Evolutionary conservation across 2,329 filamentous ascomycete genomes (phyloP).

Genomic region (Colletotrichum cordylinicola): DNA sequence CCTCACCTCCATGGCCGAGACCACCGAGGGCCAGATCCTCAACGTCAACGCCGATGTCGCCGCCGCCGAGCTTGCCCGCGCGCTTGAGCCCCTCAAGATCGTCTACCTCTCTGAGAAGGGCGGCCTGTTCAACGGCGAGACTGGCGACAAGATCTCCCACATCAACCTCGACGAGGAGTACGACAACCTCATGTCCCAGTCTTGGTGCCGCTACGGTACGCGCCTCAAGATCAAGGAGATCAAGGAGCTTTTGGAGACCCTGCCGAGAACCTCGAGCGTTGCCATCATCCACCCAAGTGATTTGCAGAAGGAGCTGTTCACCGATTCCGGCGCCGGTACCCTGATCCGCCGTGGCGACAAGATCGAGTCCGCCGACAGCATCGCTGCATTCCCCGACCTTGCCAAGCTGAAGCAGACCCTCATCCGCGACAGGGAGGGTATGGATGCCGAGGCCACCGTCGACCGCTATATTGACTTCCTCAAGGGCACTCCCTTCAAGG

Average conservation of each 20-base stretch:
- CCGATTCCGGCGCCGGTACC: constrained; percentile 92
- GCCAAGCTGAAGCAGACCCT: constrained; percentile 82
- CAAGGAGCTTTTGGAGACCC: constrained; percentile 87
- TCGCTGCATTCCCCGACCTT: constrained; percentile 79
- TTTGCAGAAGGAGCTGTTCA: constrained; percentile 96
- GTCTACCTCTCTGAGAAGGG: constrained; percentile 99
- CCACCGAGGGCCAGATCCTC: constrained; percentile 85
- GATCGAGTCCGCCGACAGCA: constrained; percentile 73
- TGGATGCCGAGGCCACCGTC: constrained; percentile 83
- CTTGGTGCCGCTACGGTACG: constrained; percentile 95
- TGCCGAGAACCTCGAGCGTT: constrained; percentile 91
- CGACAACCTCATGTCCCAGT: constrained; percentile 88
- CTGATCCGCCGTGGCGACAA: constrained; percentile 92
- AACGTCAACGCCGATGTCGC: constrained; percentile 99
- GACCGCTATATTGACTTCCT: constrained; percentile 86
- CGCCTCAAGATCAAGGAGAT: constrained; percentile 97
- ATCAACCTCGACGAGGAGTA: constrained; percentile 99
- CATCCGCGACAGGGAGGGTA: constrained; percentile 79
- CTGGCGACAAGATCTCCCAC: constrained; percentile 92
- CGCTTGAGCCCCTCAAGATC: constrained; percentile 92
- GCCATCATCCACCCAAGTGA: constrained; percentile 97
- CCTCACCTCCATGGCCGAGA: constrained; percentile 95
- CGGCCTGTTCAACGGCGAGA: constrained; percentile 90
- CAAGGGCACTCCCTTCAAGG: constrained; percentile 80
- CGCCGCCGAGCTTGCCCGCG: constrained; percentile 87